phyloP scores from a whole-genome alignment of 164 flowering plant genomes.

The Berberis thunbergii region DNA sequence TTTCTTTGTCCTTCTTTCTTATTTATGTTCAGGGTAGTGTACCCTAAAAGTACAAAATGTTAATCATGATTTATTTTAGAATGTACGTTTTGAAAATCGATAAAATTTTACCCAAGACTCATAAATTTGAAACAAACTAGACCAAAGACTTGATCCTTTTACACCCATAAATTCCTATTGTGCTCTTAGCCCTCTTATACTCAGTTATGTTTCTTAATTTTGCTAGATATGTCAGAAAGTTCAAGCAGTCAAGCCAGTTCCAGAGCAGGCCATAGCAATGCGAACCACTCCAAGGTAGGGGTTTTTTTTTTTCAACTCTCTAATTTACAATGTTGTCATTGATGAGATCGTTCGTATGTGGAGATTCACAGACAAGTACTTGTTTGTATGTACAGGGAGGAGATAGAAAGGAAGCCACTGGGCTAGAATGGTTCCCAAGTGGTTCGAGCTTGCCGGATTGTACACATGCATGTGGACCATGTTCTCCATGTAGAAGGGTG shows the following conservation, averaged over 20 bases:
- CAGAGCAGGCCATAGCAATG: neutral
- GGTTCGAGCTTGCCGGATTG: conserved; percentile 88
- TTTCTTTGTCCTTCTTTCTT: too few species aligned
- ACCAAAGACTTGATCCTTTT: too few species aligned
- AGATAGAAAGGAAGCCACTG: conserved; percentile 17
- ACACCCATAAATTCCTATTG: too few species aligned
- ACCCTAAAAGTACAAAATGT: too few species aligned
- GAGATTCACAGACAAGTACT: neutral
- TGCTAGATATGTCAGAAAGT: neutral
- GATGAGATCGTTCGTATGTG: neutral
- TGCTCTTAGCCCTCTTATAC: too few species aligned
- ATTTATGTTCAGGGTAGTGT: too few species aligned
- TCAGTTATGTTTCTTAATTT: neutral
- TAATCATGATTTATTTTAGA: too few species aligned
- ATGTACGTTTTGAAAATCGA: too few species aligned
- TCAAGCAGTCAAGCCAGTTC: neutral
- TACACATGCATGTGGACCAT: conserved; percentile 72
- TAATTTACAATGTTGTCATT: neutral
- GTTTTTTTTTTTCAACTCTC: neutral
- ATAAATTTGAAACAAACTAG: too few species aligned
- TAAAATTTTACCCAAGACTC: too few species aligned
- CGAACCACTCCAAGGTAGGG: neutral
- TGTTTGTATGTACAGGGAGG: conserved; percentile 9
- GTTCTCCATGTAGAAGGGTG: conserved; percentile 78
- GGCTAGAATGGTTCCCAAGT: conserved; percentile 39